Percentiles rank a stretch among this genome's conserved stretches.
These are phyloP conservation scores for Linderniella brevidens DNA, from an alignment of 257 asterid genomes.

Conservation along the genomic window DNA sequence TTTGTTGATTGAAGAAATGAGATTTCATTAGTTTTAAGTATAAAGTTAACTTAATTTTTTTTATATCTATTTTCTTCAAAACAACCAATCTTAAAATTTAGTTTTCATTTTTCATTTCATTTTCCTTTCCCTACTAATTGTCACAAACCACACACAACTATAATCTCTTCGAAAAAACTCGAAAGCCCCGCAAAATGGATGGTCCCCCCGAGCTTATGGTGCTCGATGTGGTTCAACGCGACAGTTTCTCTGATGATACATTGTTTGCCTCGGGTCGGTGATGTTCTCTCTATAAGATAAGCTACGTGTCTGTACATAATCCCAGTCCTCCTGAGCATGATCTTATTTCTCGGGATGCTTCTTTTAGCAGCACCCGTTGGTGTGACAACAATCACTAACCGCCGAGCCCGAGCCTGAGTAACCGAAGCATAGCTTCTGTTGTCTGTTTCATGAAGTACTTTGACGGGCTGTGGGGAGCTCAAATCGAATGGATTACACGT, in stretches of 20 bases:
- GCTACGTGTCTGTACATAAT: conserved; percentile 81
- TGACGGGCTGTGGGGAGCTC: conserved; percentile 36
- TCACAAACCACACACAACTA: no score
- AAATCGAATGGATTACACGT: no score
- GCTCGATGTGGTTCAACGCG: conserved; percentile 83
- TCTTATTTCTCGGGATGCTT: conserved; percentile 15
- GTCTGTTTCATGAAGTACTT: conserved; percentile 17
- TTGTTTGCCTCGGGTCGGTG: conserved; percentile 35
- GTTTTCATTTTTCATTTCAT: no score
- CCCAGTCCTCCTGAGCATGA: conserved; percentile 46
- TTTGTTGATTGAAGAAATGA: no score
- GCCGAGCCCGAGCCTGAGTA: no score
- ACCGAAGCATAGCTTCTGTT: conserved; percentile 8
- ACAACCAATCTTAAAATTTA: no score
- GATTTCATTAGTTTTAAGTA: no score
- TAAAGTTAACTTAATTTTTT: no score
- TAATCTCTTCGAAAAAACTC: conserved; percentile 58
- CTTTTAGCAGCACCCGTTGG: conserved; percentile 39
- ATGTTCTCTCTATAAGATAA: conserved; percentile 71
- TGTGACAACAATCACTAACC: conserved; percentile 49
- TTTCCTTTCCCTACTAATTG: no score
- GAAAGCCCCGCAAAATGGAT: conserved; percentile 81
- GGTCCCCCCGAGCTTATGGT: conserved; percentile 71
- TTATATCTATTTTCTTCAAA: no score
- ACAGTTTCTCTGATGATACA: conserved; percentile 75